Percentiles rank a stretch among this genome's conserved stretches.
These are phyloP conservation scores for Primulina eburnea DNA, from an alignment of 257 asterid species.

Conservation along the genomic window DNA sequence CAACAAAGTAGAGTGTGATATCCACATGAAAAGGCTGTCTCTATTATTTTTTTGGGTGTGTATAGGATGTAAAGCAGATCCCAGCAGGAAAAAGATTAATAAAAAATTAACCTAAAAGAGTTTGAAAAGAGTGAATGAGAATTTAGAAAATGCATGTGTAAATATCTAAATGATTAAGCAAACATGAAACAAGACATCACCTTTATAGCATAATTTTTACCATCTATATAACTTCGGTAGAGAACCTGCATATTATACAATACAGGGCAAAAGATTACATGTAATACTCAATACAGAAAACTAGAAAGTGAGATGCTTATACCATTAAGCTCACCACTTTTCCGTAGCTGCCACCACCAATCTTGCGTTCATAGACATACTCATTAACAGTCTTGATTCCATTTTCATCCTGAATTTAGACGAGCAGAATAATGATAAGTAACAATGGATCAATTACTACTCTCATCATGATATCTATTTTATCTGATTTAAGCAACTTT, in stretches of 20 bases:
- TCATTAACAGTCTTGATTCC: constrained; percentile 87
- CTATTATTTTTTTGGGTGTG: neutral
- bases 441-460: constrained; percentile 15
- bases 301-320: constrained; percentile 10
- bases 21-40: neutral
- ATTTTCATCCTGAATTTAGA: constrained; percentile 57
- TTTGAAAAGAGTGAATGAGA: neutral
- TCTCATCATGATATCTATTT: neutral
- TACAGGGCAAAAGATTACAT: constrained; percentile 21
- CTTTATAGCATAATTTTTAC: constrained; percentile 84
- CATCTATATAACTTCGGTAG: constrained; percentile 69
- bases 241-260: constrained; percentile 62
- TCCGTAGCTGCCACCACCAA: constrained; percentile 98
- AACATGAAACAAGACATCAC: constrained; percentile 34
- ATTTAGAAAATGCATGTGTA: constrained; percentile 5
- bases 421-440: constrained; percentile 12
- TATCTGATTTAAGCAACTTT: constrained; percentile 4
- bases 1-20: constrained; percentile 11
- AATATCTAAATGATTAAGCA: constrained; percentile 15
- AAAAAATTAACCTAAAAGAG: neutral
- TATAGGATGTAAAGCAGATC: neutral
- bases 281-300: constrained; percentile 17
- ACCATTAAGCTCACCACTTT: constrained; percentile 74
- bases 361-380: constrained; percentile 69
- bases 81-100: neutral